Base-by-base conservation (phyloP, 2,329 filamentous ascomycete genomes). In the Xylaria sp. region DNA sequence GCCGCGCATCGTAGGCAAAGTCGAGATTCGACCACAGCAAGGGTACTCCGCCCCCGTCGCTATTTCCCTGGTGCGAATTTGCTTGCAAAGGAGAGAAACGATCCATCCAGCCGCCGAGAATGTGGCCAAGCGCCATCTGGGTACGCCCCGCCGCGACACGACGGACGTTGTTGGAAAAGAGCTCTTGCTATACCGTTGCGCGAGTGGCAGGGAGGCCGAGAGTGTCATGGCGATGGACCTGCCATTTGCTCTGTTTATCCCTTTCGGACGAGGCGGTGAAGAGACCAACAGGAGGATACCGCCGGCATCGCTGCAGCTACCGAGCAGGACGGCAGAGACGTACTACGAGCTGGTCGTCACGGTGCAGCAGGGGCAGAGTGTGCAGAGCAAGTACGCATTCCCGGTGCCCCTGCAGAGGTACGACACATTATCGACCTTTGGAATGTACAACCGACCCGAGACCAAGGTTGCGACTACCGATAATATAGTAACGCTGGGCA, bases 381-480 rank as follows among this genome's bases (percentile, higher is more conserved):
- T 90, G 57, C 91, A 97, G 74, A 91, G 90, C 74, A 95, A 95
- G 74, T 94, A 95, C 73, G 80, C 86, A 4, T 97, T 97, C 64
- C 91, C 94, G 1, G 89, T 97, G 38, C 93, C 93, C 1, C 85
- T 99, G 64, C 86, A 91, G 63, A 84, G 94, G 69, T 99, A 97
- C 76, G 94, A 99, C 72, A 99, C 93, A 1, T 79, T 99, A 44
- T 97, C 92, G 39, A 97, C 94, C 1, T 99, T 99, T 76, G 94
- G 94, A 74, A 97, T 97, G 94, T 99, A 97, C 78, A 97, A 97
- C 75, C 88, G 92, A 50, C 93, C 92, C 16, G 93, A 97, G 72
- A 89, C 89, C 54, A 91, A 91, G 51, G 89, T 95, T 66, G 85
- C 87, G 56, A 90, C 92, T 26, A 86, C 89, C 47, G 94, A 97